These are phyloP conservation scores for Irpex lacteus DNA, from an alignment of 1,284 basidiomycete genomes.

Conservation along the genomic window DNA sequence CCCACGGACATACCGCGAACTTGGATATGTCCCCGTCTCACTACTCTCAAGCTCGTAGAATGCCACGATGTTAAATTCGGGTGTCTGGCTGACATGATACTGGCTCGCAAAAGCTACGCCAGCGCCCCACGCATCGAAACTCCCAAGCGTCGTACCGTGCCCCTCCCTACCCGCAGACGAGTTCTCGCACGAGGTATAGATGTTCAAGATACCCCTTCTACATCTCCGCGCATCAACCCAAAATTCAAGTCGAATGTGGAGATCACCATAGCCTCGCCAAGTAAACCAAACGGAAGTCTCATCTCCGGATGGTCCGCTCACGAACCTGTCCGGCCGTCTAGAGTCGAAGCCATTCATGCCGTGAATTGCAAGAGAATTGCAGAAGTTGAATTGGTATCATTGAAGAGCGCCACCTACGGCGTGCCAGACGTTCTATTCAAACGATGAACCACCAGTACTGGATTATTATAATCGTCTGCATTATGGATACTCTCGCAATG, in stretches of 20 bases:
- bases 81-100: constrained; percentile 2
- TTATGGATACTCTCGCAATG: too few relatives aligned
- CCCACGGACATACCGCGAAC: background rate
- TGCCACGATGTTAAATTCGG: constrained; percentile 1
- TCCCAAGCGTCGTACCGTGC: background rate
- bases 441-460: background rate
- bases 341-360: background rate
- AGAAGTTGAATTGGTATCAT: constrained; percentile 1
- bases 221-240: background rate
- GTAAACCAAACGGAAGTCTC: constrained; percentile 6
- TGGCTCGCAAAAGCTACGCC: background rate
- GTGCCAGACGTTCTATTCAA: background rate
- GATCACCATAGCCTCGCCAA: constrained; percentile 6
- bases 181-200: background rate
- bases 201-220: background rate
- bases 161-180: background rate
- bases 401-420: constrained; percentile 1
- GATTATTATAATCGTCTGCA: too few relatives aligned
- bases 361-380: constrained; percentile 2
- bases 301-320: constrained; percentile 6
- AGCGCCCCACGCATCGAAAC: background rate
- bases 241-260: background rate
- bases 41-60: background rate
- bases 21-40: constrained; percentile 10
- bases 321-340: background rate